Evolutionary conservation across 2,329 filamentous ascomycete genomes (phyloP).

Genomic region (Fusarium keratoplasticum): DNA sequence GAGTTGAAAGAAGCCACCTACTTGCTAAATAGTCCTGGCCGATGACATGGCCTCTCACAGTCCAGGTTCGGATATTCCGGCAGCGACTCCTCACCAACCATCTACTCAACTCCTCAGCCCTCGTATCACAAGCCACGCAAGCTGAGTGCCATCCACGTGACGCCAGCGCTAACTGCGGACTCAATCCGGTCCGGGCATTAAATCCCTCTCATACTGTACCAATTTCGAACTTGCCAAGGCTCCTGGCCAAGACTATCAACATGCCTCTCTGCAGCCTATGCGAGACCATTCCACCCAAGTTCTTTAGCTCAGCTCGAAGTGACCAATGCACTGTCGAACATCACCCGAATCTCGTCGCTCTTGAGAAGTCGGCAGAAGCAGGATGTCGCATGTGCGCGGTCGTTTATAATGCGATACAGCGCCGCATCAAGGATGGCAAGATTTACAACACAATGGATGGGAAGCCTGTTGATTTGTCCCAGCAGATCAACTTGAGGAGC

Average conservation of each 20-base stretch:
- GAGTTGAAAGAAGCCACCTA: not conserved
- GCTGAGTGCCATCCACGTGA: not conserved
- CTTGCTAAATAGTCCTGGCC: not conserved
- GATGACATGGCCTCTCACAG: not conserved
- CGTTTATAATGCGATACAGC: not conserved
- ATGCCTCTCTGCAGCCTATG: not conserved
- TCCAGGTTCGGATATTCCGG: not conserved
- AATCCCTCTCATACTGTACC: not conserved
- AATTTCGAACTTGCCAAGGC: not conserved
- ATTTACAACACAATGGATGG: not conserved
- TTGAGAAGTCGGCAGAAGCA: not conserved
- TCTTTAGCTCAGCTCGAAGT: not conserved
- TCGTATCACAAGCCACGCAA: not conserved
- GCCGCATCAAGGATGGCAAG: not conserved
- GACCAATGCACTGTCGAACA: not conserved
- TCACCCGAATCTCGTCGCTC: not conserved
- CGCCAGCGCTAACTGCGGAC: not conserved
- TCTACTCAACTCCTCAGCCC: not conserved
- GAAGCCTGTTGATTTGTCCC: not conserved
- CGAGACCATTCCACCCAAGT: not conserved
- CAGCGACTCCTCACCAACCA: not conserved
- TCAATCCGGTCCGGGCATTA: not conserved
- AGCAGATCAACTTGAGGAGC: not conserved
- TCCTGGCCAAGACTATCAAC: not conserved
- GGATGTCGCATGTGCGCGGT: not conserved